Conservation (phyloP, 768 basidiomycete genomes). For the Russula griseocarnosa region DNA sequence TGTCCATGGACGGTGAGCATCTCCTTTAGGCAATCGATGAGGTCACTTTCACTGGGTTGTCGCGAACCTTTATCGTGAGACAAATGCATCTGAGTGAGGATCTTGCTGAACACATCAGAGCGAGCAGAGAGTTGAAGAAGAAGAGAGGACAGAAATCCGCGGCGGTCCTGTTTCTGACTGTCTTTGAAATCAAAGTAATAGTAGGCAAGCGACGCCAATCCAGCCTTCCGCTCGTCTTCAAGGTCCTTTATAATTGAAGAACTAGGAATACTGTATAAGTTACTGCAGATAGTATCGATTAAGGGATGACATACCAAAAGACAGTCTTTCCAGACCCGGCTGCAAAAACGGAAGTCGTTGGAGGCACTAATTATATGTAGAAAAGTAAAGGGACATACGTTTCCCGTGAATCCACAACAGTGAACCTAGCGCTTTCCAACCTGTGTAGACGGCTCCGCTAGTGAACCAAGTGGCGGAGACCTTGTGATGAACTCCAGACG, state of each 20-base stretch:
- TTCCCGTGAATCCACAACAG: constrained; percentile 6
- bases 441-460: constrained; percentile 2
- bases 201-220: background rate
- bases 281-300: background rate
- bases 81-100: background rate
- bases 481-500: background rate
- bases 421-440: constrained; percentile 8
- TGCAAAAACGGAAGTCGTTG: background rate
- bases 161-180: background rate
- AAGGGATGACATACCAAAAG: background rate
- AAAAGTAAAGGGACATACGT: background rate
- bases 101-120: background rate
- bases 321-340: constrained; percentile 12
- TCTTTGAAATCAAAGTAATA: constrained; percentile 13
- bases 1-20: background rate
- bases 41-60: constrained; percentile 5
- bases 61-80: background rate
- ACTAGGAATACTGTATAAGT: background rate
- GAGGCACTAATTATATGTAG: background rate
- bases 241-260: constrained; percentile 9
- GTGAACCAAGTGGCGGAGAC: constrained; percentile 6
- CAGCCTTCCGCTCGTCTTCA: background rate
- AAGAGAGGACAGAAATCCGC: constrained; percentile 10
- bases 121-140: constrained; percentile 6
- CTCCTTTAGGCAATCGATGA: background rate